phyloP scores from a whole-genome alignment of 202 grass and related monocot genomes.

The Carex sylvatica region DNA sequence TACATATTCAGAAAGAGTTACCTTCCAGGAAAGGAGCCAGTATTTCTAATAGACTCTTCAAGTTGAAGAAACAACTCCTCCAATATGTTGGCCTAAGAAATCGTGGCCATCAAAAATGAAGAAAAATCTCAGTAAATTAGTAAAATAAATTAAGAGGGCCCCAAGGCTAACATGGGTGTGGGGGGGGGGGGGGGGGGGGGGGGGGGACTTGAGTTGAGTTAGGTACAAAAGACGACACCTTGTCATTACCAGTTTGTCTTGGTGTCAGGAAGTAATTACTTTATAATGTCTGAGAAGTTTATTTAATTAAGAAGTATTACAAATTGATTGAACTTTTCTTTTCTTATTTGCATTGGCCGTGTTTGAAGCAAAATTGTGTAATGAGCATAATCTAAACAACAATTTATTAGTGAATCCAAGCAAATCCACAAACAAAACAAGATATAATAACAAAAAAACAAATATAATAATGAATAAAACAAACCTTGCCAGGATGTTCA shows the following conservation, averaged over 20 bases:
- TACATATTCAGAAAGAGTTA: conserved; percentile 39
- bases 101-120: neutral
- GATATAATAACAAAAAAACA: conserved; percentile 12
- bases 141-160: neutral
- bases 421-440: neutral
- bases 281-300: neutral
- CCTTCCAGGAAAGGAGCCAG: conserved; percentile 93
- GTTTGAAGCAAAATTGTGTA: neutral
- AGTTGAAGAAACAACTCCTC: conserved; percentile 94
- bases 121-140: neutral
- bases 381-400: conserved; percentile 10
- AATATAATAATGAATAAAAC: conserved; percentile 10
- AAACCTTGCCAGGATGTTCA: conserved; percentile 87
- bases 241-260: neutral
- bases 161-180: neutral
- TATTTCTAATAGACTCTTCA: conserved; percentile 71
- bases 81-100: conserved; percentile 73
- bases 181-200: neutral
- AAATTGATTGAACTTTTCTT: neutral
- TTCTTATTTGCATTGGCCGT: neutral
- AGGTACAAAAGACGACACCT: neutral
- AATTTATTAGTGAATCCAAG: conserved; percentile 23
- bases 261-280: neutral
- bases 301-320: neutral
- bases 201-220: neutral